Percentiles rank a stretch among this genome's conserved stretches.
Conservation (phyloP, 148 eudicot genomes). For the Rhododendron ferrugineum region DNA sequence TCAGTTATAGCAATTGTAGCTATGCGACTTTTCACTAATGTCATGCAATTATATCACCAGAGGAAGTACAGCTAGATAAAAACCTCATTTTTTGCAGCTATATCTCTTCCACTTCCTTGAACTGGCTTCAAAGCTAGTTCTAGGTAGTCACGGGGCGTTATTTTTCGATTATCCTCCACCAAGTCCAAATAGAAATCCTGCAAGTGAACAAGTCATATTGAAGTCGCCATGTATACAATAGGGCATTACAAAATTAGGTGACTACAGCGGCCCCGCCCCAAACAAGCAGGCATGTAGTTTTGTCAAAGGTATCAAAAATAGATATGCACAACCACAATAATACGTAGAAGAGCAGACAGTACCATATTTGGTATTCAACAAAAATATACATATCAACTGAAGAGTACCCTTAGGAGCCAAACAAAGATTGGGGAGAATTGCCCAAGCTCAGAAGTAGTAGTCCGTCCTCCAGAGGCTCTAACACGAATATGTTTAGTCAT, state of each 20-base stretch:
- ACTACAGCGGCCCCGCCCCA: background rate
- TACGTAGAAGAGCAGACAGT: background rate
- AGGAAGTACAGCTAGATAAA: background rate
- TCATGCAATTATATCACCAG: background rate
- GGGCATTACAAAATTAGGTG: background rate
- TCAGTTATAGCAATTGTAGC: background rate
- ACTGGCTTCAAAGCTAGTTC: constrained; percentile 88
- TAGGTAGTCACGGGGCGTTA: constrained; percentile 95
- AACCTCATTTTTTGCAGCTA: constrained; percentile 94
- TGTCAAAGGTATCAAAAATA: background rate
- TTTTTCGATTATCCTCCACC: constrained; percentile 79
- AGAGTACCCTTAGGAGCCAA: constrained; percentile 79
- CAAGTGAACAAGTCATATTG: constrained; percentile 5
- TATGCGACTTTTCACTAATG: background rate
- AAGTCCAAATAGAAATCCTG: constrained; percentile 94
- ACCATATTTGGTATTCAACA: background rate
- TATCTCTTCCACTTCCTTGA: constrained; percentile 62
- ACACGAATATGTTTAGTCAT: constrained; percentile 98
- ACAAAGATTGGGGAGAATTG: constrained; percentile 92
- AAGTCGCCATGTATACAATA: background rate
- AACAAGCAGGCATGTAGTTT: constrained; percentile 2
- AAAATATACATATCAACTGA: constrained; percentile 3
- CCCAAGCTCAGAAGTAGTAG: constrained; percentile 76
- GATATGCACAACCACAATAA: background rate
- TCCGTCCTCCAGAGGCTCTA: constrained; percentile 86